Base-by-base conservation (phyloP, 345 rosid species). In the Brassica juncea region DNA sequence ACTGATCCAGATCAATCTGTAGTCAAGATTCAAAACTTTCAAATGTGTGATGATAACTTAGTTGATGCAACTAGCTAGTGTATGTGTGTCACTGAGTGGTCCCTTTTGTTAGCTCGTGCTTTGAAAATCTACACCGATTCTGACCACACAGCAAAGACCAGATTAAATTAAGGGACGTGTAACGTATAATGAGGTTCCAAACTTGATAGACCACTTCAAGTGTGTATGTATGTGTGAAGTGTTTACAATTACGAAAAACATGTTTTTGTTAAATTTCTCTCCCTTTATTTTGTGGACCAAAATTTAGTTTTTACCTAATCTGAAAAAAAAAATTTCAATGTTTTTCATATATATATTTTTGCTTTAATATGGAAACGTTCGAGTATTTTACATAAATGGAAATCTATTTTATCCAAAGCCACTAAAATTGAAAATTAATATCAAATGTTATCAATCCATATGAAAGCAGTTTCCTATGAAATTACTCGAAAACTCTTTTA, bases 101-200 rank as follows among this genome's bases (percentile, higher is more conserved):
- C 76, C 66, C 66, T 54, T 70, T 39, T 47, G 52, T 32, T 70
- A 71, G 72, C 78, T 72, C 74, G 78, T 73, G 82, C 44, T 79
- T 73, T 79, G 82, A 79, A 78, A 73, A 15, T 73, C 7, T 34
- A 8, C 54, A 62, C 30, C 32, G 71, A 16, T 28, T 71, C 42
- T 21, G 77, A 55, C 82, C 69, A 72, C 65, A 42, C 21, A 61
- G 47, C 21, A 32, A 67, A 66, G 57, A 66, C 73, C 77, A 54
- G 3, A 21, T 8, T 27, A 12, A 57, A 31, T 58, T 15, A 54
- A 59, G 49, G 49, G 14, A 73, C 64, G 82, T 79, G 66, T 73
- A 60, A 8, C 74, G 78, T 79, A 68, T 57, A 73, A 37, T 21
- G 14, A 49, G 70, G 82, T 79, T 49, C 74, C 8, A 23, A 59